A percentile compares a stretch with the other conserved stretches of the same genome.
Conservation (phyloP, 202 grass and related monocot genomes). For the Carex sylvatica region DNA sequence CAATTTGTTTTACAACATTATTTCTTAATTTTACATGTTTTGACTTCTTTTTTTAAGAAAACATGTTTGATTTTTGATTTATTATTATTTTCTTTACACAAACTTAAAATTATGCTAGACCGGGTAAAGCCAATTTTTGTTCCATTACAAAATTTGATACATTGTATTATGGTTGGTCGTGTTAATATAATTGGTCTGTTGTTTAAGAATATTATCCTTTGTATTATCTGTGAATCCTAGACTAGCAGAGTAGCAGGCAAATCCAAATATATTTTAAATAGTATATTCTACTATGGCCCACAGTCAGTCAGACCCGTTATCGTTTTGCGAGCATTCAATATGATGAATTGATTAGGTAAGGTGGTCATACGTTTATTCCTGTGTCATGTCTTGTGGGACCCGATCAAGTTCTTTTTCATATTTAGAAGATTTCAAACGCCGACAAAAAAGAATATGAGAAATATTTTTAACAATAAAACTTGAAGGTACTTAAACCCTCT, state of each 20-base stretch:
- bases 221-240: not conserved
- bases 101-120: not conserved
- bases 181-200: not conserved
- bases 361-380: not conserved
- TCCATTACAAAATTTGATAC: not conserved
- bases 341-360: not conserved
- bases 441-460: not conserved
- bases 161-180: not conserved
- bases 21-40: too few relatives aligned
- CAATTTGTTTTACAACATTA: too few relatives aligned
- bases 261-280: not conserved
- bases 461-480: not conserved
- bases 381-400: slow-evolving; percentile 3
- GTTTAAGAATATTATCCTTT: not conserved
- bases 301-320: not conserved
- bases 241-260: not conserved
- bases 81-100: too few relatives aligned
- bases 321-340: not conserved
- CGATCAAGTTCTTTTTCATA: not conserved
- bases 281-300: not conserved
- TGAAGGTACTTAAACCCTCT: too few relatives aligned
- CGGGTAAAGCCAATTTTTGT: not conserved
- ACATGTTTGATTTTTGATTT: too few relatives aligned
- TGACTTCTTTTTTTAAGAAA: too few relatives aligned
- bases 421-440: not conserved